A percentile compares a stretch with the other conserved stretches of the same genome.
phyloP scores from a whole-genome alignment of 176 grass and related monocot genomes.

The Phoenix dactylifera region DNA sequence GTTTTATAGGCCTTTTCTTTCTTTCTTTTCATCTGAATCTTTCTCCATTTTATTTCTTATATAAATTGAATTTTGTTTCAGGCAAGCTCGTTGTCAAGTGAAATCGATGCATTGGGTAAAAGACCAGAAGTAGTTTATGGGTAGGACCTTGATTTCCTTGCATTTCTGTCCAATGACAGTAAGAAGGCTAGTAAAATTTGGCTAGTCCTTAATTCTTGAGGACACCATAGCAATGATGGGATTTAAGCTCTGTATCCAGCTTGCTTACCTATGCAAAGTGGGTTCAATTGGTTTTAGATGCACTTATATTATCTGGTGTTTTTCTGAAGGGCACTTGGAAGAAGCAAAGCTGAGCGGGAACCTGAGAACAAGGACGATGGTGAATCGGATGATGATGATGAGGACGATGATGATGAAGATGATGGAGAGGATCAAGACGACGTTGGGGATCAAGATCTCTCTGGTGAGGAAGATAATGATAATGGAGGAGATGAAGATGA shows the following conservation, averaged over 20 bases:
- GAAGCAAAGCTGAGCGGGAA: conserved; percentile 21
- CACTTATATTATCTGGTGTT: background rate
- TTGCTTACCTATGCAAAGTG: too few relatives aligned
- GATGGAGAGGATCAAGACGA: conserved; percentile 26
- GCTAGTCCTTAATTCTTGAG: too few relatives aligned
- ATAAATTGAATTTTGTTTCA: background rate
- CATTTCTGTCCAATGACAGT: background rate
- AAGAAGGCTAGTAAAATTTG: too few relatives aligned
- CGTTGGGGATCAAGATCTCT: conserved; percentile 18
- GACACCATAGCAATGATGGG: too few relatives aligned
- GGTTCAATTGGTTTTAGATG: too few relatives aligned
- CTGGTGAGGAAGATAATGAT: conserved; percentile 21
- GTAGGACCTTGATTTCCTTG: conserved; percentile 1
- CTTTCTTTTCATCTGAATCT: background rate
- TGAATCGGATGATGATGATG: conserved; percentile 43
- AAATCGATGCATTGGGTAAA: background rate
- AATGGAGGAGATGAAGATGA: conserved; percentile 26
- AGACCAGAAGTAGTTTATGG: conserved; percentile 2
- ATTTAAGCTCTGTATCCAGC: too few relatives aligned
- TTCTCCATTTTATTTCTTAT: background rate
- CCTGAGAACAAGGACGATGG: conserved; percentile 41
- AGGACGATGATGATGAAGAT: conserved; percentile 24
- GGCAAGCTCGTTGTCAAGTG: background rate
- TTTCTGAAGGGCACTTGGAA: conserved; percentile 17
- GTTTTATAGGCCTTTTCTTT: too few relatives aligned